phyloP scores from a whole-genome alignment of 1,284 basidiomycete species.

The Sphaerobolus stellatus region DNA sequence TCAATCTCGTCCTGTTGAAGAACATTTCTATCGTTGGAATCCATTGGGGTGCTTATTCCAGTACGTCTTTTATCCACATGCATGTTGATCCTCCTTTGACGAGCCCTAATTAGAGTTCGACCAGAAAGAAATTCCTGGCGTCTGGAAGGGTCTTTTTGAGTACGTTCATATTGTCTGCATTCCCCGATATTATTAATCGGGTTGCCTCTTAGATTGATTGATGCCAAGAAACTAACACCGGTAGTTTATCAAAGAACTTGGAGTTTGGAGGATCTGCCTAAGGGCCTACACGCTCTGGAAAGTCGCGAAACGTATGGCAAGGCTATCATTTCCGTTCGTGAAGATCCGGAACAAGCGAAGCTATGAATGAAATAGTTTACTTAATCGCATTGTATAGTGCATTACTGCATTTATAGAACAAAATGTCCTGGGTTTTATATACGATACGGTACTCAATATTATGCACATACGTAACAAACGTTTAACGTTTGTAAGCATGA shows the following conservation, averaged over 20 bases:
- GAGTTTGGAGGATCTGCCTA: conserved; percentile 53
- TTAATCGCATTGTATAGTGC: too few species aligned
- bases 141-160: conserved; percentile 77
- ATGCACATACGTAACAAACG: too few species aligned
- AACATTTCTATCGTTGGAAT: conserved; percentile 81
- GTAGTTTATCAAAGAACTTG: conserved; percentile 74
- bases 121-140: conserved; percentile 57
- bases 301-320: conserved; percentile 93
- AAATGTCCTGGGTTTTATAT: too few species aligned
- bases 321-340: conserved; percentile 67
- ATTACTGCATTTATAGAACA: too few species aligned
- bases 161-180: conserved; percentile 31
- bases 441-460: too few species aligned
- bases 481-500: neutral
- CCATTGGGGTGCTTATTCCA: conserved; percentile 80
- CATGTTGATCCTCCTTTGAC: neutral
- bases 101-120: conserved; percentile 62
- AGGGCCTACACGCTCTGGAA: conserved; percentile 74
- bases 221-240: conserved; percentile 65
- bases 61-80: conserved; percentile 43
- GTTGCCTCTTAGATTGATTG: too few species aligned
- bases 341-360: conserved; percentile 32
- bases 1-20: conserved; percentile 87
- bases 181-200: too few species aligned
- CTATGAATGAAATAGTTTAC: too few species aligned